Conservation (phyloP, 2,329 filamentous ascomycete species). For the Penicillium vulpinum region DNA sequence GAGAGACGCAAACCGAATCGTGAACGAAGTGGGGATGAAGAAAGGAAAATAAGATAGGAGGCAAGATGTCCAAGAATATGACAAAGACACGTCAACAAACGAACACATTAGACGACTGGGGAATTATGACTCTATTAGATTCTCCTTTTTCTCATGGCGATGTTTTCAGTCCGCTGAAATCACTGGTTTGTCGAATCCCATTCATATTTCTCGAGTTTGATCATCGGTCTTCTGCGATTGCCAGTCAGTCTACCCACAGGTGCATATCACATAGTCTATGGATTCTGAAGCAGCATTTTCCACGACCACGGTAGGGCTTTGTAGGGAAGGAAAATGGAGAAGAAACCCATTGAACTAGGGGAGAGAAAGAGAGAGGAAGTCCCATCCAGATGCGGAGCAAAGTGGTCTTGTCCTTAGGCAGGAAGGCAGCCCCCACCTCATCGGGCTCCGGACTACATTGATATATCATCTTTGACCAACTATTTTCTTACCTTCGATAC, state of each 20-base stretch:
- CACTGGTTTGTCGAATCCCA: too few relatives aligned
- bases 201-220: not conserved
- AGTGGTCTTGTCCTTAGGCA: not conserved
- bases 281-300: too few relatives aligned
- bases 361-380: not conserved
- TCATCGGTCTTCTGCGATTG: not conserved
- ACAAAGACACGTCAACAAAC: too few relatives aligned
- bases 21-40: too few relatives aligned
- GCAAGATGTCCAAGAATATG: too few relatives aligned
- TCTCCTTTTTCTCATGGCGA: not conserved
- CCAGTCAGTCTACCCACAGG: too few relatives aligned
- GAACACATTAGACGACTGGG: not conserved
- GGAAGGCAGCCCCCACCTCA: not conserved
- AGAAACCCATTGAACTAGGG: not conserved
- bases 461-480: not conserved
- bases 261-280: too few relatives aligned
- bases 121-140: not conserved
- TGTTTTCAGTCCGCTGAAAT: too few relatives aligned
- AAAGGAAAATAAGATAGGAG: too few relatives aligned
- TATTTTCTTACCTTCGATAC: not conserved
- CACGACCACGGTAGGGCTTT: too few relatives aligned
- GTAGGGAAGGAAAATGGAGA: too few relatives aligned
- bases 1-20: too few relatives aligned
- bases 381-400: not conserved
- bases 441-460: not conserved